These are phyloP conservation scores for Aurifilum marmelostoma DNA, from an alignment of 2,329 filamentous ascomycete species.

Conservation along the genomic window DNA sequence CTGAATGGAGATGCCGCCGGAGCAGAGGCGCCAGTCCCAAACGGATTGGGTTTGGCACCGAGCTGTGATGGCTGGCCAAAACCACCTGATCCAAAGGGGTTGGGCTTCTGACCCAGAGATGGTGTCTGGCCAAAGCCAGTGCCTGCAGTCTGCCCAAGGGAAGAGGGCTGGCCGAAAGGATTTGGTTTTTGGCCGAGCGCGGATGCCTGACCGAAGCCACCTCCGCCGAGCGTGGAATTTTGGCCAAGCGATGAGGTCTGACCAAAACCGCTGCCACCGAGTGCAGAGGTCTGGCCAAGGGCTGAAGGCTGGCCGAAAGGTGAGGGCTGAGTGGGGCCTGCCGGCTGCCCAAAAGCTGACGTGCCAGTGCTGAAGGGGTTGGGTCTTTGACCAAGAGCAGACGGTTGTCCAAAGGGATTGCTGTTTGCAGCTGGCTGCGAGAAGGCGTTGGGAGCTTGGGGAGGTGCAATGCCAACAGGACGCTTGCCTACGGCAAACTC, in stretches of 20 bases:
- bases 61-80: conserved; percentile 44
- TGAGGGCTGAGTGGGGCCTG: conserved; percentile 28
- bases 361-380: conserved; percentile 46
- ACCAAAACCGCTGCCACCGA: conserved; percentile 39
- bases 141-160: conserved; percentile 44
- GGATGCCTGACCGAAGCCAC: conserved; percentile 32
- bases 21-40: conserved; percentile 27
- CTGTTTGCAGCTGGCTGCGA: conserved; percentile 41
- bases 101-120: conserved; percentile 36
- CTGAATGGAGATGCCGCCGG: conserved; percentile 34
- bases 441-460: conserved; percentile 28
- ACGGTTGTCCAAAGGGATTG: conserved; percentile 46
- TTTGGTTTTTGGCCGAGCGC: conserved; percentile 39
- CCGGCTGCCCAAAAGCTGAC: conserved; percentile 28
- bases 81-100: conserved; percentile 38
- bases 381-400: conserved; percentile 38
- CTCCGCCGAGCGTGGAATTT: conserved; percentile 34
- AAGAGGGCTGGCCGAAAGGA: conserved; percentile 38
- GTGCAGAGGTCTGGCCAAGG: conserved; percentile 35
- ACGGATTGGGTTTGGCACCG: conserved; percentile 40
- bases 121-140: conserved; percentile 45
- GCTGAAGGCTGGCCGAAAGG: conserved; percentile 43
- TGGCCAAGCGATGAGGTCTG: conserved; percentile 42
- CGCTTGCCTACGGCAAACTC: conserved; percentile 48
- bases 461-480: conserved; percentile 29